Evolutionary conservation across 257 asterid genomes (phyloP).

Genomic region (Solanum medicagineum): DNA sequence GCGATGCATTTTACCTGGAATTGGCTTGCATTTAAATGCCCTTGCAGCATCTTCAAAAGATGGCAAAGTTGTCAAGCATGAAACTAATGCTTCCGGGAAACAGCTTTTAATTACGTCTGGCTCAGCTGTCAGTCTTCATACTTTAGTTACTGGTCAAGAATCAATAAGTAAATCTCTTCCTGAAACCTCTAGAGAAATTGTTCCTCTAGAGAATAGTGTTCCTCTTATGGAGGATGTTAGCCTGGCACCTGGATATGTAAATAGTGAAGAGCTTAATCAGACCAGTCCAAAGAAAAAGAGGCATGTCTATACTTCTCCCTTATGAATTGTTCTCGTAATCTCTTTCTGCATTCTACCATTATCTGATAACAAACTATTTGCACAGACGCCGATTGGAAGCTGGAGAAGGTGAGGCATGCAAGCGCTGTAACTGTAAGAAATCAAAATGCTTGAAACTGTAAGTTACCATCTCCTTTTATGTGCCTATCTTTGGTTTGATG

Average conservation of each 20-base stretch:
- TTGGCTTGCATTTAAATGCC: constrained; percentile 91
- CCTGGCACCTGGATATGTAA: constrained; percentile 23
- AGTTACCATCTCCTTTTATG: constrained; percentile 14
- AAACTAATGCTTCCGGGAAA: constrained; percentile 41
- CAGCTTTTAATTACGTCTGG: constrained; percentile 42
- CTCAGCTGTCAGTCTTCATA: constrained; percentile 33
- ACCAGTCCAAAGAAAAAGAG: constrained; percentile 88
- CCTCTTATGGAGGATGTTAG: constrained; percentile 30
- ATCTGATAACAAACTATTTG: constrained; percentile 6
- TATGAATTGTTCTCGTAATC: background rate
- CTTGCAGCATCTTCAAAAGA: constrained; percentile 67
- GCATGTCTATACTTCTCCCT: constrained; percentile 16
- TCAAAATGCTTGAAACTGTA: constrained; percentile 97
- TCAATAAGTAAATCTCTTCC: constrained; percentile 13
- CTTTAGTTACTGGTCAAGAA: constrained; percentile 26
- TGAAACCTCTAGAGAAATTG: constrained; percentile 21
- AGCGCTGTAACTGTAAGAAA: constrained; percentile 95
- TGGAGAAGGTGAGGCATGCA: constrained; percentile 62
- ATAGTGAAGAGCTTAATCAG: constrained; percentile 49
- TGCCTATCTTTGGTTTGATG: background rate
- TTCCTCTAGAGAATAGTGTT: constrained; percentile 22
- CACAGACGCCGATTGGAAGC: constrained; percentile 54
- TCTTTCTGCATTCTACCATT: background rate
- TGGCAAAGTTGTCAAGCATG: constrained; percentile 31
- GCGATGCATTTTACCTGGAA: constrained; percentile 52